Evolutionary conservation across 83 land plant genomes (phyloP).

Genomic region (Picea engelmannii): DNA sequence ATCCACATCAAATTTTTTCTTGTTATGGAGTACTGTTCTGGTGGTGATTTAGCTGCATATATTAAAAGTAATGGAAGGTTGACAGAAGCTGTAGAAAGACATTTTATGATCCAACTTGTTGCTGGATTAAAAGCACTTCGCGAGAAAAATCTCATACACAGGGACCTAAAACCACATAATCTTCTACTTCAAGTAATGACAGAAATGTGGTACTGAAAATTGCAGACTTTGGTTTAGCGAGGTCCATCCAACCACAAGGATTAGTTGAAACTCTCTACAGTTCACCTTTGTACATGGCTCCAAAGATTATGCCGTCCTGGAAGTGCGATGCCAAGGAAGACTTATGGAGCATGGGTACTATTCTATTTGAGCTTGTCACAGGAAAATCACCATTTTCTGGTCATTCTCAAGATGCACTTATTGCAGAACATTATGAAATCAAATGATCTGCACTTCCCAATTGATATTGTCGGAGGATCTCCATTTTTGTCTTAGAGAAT

Average conservation of each 20-base stretch:
- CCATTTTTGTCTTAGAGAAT: conserved; percentile 2
- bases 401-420: conserved; percentile 47
- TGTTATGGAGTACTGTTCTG: too few relatives aligned
- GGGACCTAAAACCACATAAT: too few relatives aligned
- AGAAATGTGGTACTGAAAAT: too few relatives aligned
- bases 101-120: too few relatives aligned
- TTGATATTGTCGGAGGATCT: conserved; percentile 34
- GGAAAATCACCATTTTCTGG: conserved; percentile 90
- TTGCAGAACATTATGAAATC: conserved; percentile 88
- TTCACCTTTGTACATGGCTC: conserved; percentile 75
- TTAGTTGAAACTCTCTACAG: too few relatives aligned
- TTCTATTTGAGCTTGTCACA: conserved; percentile 85
- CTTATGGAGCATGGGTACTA: conserved; percentile 99
- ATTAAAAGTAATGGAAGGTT: too few relatives aligned
- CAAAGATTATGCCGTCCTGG: conserved; percentile 85
- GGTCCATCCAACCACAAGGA: conserved; percentile 30
- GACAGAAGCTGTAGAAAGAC: too few relatives aligned
- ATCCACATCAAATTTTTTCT: too few relatives aligned
- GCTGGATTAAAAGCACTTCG: too few relatives aligned
- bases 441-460: conserved; percentile 70
- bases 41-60: too few relatives aligned
- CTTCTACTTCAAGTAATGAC: too few relatives aligned
- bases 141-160: too few relatives aligned
- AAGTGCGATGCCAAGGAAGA: conserved; percentile 99
- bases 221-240: conserved; percentile 95